A percentile compares a stretch with the other conserved stretches of the same genome.
These are phyloP conservation scores for Forsythia viridissima DNA, from an alignment of 257 asterid genomes.

Conservation along the genomic window DNA sequence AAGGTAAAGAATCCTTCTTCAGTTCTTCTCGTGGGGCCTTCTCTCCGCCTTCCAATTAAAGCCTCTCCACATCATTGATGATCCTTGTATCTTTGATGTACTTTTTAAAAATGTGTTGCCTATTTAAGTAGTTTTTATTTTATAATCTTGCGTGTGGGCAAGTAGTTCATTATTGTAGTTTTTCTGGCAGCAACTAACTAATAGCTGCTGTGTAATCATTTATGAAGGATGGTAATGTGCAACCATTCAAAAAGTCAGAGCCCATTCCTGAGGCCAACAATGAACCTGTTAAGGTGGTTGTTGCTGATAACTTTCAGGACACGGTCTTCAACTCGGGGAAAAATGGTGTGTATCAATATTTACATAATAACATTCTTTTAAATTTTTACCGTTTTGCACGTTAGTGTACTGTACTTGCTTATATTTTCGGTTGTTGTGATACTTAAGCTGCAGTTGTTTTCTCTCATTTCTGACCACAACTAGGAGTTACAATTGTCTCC, in stretches of 20 bases:
- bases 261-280: conserved; percentile 65
- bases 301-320: conserved; percentile 69
- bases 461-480: not conserved
- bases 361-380: conserved; percentile 11
- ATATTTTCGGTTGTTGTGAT: not conserved
- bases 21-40: conserved; percentile 1
- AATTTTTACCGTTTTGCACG: not conserved
- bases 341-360: conserved; percentile 48
- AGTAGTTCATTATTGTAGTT: conserved; percentile 4
- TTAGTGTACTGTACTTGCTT: not conserved
- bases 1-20: conserved; percentile 49
- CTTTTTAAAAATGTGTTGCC: not conserved
- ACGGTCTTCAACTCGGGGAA: conserved; percentile 59
- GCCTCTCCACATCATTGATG: conserved; percentile 5
- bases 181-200: conserved; percentile 21
- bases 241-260: conserved; percentile 66
- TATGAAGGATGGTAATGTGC: conserved; percentile 59
- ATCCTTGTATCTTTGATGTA: conserved; percentile 13
- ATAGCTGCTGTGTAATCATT: conserved; percentile 10
- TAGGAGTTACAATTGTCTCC: not conserved
- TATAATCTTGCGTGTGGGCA: not conserved
- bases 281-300: conserved; percentile 81
- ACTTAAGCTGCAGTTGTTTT: not conserved
- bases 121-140: not conserved
- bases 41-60: conserved; percentile 11